These are phyloP conservation scores for Colletotrichum sp. DNA, from an alignment of 2,329 filamentous ascomycete genomes.

Conservation along the genomic window DNA sequence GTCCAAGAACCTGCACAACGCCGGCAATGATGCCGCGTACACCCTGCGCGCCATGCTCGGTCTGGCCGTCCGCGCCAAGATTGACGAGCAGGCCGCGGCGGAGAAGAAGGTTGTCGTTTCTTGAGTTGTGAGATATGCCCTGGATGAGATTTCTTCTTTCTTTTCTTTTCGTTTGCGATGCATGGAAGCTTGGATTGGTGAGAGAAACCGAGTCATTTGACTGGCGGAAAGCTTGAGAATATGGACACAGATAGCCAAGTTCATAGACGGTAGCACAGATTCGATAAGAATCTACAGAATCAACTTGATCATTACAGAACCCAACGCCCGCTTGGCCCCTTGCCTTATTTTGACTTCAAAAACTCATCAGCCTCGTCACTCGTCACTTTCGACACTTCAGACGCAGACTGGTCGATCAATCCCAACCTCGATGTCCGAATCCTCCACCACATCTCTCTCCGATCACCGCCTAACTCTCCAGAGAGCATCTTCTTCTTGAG, in stretches of 20 bases:
- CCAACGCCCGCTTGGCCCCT: not conserved
- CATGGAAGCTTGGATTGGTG: not conserved
- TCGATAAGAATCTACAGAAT: not conserved
- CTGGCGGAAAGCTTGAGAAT: not conserved
- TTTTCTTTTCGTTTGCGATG: not conserved
- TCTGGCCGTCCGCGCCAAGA: conserved; percentile 25
- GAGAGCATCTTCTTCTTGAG: conserved; percentile 76
- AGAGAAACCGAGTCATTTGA: not conserved
- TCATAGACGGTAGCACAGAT: not conserved
- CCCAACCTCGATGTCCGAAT: conserved; percentile 72
- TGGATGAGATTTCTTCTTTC: not conserved
- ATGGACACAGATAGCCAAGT: not conserved
- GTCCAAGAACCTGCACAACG: conserved; percentile 22
- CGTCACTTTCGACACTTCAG: conserved; percentile 68
- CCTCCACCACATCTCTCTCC: conserved; percentile 83
- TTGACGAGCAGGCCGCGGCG: not conserved
- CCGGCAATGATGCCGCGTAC: conserved; percentile 22
- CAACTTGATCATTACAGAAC: not conserved
- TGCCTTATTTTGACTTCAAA: conserved; percentile 9
- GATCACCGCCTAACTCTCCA: conserved; percentile 75
- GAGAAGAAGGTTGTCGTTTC: not conserved
- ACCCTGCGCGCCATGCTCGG: conserved; percentile 25
- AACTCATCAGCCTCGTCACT: conserved; percentile 71
- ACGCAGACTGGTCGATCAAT: conserved; percentile 70
- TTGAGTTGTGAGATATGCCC: not conserved